Percentiles rank a stretch among this genome's conserved stretches.
These are phyloP conservation scores for Cryptococcus sp. DNA, from an alignment of 1,284 basidiomycete species.

Conservation along the genomic window DNA sequence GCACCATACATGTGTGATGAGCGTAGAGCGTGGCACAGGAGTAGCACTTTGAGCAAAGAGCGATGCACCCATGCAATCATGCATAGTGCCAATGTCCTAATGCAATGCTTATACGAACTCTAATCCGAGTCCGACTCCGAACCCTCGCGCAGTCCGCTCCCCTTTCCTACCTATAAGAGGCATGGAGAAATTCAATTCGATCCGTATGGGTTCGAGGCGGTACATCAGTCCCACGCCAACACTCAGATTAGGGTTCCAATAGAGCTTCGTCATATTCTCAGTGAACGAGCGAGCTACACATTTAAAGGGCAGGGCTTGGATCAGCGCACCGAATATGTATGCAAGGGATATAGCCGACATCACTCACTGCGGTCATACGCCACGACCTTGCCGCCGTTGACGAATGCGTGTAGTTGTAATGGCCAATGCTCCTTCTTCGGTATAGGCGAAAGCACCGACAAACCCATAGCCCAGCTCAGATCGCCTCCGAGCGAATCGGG, in stretches of 20 bases:
- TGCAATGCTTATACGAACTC: conserved; percentile 35
- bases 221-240: conserved; percentile 91
- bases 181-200: conserved; percentile 87
- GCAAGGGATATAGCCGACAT: neutral
- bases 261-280: conserved; percentile 44
- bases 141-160: conserved; percentile 75
- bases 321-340: neutral
- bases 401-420: conserved; percentile 77
- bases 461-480: conserved; percentile 78
- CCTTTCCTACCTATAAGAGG: conserved; percentile 76
- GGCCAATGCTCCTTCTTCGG: conserved; percentile 83
- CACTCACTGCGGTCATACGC: conserved; percentile 62
- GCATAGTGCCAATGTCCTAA: no score
- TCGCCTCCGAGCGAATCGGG: conserved; percentile 84
- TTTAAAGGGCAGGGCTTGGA: neutral
- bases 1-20: no score
- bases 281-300: conserved; percentile 48
- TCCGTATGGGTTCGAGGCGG: conserved; percentile 54
- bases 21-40: no score
- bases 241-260: conserved; percentile 60
- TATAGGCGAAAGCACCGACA: conserved; percentile 77
- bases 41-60: no score
- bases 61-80: no score
- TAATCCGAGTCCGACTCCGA: conserved; percentile 90
- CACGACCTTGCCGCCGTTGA: conserved; percentile 84